A percentile compares a stretch with the other conserved stretches of the same genome.
Conservation (phyloP, 2,329 filamentous ascomycete genomes). For the Penicillium sp. region DNA sequence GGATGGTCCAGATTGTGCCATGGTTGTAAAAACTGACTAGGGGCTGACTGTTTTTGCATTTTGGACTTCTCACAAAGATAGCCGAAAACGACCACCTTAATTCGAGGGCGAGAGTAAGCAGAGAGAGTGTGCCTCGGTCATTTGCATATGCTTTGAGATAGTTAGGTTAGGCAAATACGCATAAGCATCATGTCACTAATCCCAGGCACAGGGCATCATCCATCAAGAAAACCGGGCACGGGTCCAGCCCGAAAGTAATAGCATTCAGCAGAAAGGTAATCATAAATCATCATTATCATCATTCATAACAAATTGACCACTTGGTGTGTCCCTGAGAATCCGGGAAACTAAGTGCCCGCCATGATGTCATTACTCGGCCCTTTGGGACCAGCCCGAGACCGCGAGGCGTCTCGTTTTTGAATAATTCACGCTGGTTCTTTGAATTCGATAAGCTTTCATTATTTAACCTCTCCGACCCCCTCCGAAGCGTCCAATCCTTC, state of each 20-base stretch:
- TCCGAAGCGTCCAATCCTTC: background rate
- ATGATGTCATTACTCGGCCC: constrained; percentile 5
- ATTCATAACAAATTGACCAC: background rate
- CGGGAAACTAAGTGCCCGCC: background rate
- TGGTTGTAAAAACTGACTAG: too few relatives aligned
- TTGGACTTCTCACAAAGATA: too few relatives aligned
- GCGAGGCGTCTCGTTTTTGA: background rate
- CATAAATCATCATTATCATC: background rate
- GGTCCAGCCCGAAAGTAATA: background rate
- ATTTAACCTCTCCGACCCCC: background rate
- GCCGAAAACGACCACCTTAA: too few relatives aligned
- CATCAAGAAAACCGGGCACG: background rate
- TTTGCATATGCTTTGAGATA: background rate
- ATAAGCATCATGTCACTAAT: background rate
- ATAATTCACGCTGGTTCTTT: background rate
- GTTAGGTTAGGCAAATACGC: background rate
- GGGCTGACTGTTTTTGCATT: too few relatives aligned
- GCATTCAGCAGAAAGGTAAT: background rate
- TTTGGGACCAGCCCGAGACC: background rate
- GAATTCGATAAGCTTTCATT: background rate
- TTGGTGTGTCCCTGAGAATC: background rate
- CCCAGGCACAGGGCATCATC: background rate
- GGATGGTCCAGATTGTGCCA: too few relatives aligned
- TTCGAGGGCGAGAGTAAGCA: background rate
- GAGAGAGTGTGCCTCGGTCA: background rate